A percentile compares a stretch with the other conserved stretches of the same genome.
Evolutionary conservation across 2,329 filamentous ascomycete genomes (phyloP).

Genomic region (Alternaria sp.): DNA sequence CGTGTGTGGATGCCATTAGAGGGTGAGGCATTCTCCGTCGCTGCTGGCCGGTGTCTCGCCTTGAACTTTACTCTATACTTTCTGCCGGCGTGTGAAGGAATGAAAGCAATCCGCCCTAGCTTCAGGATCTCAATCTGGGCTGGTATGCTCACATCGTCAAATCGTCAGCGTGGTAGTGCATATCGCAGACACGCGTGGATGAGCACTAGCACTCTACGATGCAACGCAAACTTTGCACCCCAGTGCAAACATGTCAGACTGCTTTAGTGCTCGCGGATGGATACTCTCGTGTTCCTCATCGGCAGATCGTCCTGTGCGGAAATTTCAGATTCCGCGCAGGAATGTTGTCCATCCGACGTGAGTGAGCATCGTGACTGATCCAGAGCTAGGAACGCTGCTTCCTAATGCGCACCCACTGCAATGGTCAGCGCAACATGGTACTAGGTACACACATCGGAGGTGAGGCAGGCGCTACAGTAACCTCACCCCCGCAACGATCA

Average conservation of each 20-base stretch:
- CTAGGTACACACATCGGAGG: not conserved
- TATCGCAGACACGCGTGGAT: not conserved
- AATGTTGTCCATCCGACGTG: not conserved
- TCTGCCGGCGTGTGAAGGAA: not conserved
- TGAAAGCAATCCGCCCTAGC: not conserved
- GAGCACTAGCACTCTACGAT: not conserved
- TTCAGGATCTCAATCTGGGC: not conserved
- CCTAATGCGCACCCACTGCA: not conserved
- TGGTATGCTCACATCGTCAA: not conserved
- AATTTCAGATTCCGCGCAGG: not conserved
- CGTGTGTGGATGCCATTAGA: not conserved
- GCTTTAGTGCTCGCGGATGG: not conserved
- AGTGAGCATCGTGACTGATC: not conserved
- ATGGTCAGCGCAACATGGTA: not conserved
- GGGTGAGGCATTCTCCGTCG: not conserved
- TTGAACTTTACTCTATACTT: not conserved
- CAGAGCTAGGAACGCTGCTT: not conserved
- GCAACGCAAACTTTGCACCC: not conserved
- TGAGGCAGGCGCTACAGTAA: not conserved
- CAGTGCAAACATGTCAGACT: not conserved
- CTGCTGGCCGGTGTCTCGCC: not conserved
- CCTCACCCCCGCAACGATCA: not conserved
- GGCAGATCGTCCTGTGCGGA: not conserved
- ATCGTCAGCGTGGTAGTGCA: not conserved
- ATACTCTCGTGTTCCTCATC: not conserved